Evolutionary conservation across 208 protist species (phyloP).

Genomic region (Porcisia hertigi): DNA sequence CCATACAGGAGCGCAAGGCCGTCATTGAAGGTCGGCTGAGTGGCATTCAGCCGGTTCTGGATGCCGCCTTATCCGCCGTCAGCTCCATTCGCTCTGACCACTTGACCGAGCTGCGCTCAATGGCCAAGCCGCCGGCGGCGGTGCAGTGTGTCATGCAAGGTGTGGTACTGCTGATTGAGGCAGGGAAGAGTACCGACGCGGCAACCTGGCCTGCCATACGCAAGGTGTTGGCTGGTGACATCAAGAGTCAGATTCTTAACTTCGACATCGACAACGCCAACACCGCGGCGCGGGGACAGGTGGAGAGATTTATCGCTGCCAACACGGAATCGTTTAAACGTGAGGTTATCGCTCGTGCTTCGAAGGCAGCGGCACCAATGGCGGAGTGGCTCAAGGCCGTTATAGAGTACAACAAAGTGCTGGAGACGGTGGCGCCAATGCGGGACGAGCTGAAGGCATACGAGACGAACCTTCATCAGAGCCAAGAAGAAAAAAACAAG

Average conservation of each 20-base stretch:
- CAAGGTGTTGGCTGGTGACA: slow-evolving; percentile 91
- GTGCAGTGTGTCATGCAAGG: slow-evolving; percentile 97
- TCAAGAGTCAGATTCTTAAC: slow-evolving; percentile 96
- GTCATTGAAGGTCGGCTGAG: slow-evolving; percentile 94
- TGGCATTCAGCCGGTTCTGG: slow-evolving; percentile 95
- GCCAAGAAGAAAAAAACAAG: slow-evolving; percentile 88
- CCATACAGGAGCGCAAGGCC: slow-evolving; percentile 84
- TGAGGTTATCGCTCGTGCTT: slow-evolving; percentile 92
- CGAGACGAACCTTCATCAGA: slow-evolving; percentile 77
- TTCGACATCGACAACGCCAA: slow-evolving; percentile 94
- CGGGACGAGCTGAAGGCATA: slow-evolving; percentile 81
- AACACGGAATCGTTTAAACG: slow-evolving; percentile 94
- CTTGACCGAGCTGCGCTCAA: slow-evolving; percentile 95
- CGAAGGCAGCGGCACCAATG: slow-evolving; percentile 95
- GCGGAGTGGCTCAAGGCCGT: slow-evolving; percentile 97
- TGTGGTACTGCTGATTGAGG: slow-evolving; percentile 94
- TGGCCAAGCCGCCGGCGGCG: slow-evolving; percentile 94
- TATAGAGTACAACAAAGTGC: slow-evolving; percentile 95
- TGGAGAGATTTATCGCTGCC: slow-evolving; percentile 87
- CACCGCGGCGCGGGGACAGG: slow-evolving; percentile 57
- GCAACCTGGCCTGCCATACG: slow-evolving; percentile 94
- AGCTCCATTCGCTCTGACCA: slow-evolving; percentile 93
- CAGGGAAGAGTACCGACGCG: slow-evolving; percentile 70
- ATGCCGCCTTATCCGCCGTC: slow-evolving; percentile 93
- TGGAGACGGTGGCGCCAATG: slow-evolving; percentile 93